Evolutionary conservation across 2,329 filamentous ascomycete genomes (phyloP), one percentile per base, ranked within the genome.

Genomic region (Rutstroemia sp.): DNA sequence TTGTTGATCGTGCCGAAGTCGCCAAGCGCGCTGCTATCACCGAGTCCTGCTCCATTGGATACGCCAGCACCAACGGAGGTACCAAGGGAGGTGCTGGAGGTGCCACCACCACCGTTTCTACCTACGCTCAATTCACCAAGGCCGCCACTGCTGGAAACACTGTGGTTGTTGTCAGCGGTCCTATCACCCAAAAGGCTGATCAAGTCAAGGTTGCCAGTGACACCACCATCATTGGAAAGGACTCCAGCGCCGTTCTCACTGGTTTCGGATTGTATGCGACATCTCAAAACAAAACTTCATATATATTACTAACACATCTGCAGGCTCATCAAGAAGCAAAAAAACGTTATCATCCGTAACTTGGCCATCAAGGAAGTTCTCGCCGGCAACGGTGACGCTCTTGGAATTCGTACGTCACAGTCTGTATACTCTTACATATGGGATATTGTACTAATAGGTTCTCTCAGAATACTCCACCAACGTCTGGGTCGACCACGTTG

Each of bases 311-410:
- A 25, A 44, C 38, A 19, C 12, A 37, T 8, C 27, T 17, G 45
- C 4, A 54, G 51, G 7, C 44, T 54, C 51, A 27, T 54, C 14
- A 48, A 41, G n/a, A 44, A 69, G 9, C 25, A 68, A 21, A 73
- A 64, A 56, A 83, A 83, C 60, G 79, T 83, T 52, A 81, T 83
- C 54, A 65, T 83, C 51, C 78, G 76, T 44, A 83, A 83, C 70
- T 65, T 83, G 38, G 77, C 76, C 61, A 74, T 81, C 59, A 67
- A 72, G 60, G 75, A 78, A 56, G 75, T 80, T 2, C 71, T 73
- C 7, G 68, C 71, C 5, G 70, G 72, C 30, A 61, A 64, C 46
- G 77, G 76, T 47, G 80, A 83, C 66, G 77, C 42, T 17, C 72
- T 83, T 52, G 73, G 74, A 3, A 72, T 81, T 4, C 73, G 81